Base-by-base conservation (phyloP, 768 basidiomycete genomes). In the Suillus subluteus region DNA sequence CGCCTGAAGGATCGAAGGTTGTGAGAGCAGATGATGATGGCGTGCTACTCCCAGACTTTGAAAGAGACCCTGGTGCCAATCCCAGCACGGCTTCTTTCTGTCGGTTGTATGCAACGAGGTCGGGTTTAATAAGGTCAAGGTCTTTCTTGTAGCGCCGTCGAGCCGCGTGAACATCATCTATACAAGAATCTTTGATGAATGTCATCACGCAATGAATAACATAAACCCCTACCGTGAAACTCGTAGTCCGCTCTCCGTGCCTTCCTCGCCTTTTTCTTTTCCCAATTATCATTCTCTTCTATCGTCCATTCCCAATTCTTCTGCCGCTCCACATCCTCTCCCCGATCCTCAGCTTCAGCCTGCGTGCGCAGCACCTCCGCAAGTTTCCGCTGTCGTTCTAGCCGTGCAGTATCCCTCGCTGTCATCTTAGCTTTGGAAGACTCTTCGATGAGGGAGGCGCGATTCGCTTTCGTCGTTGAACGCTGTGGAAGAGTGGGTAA, bases 221-320 rank as follows among this genome's bases (percentile, higher is more conserved):
- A 23, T 32, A 46, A 26, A 62, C 8, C 30, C 92, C 59, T 66
- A 96, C 97, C 94, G 75, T 97, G 92, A 75, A 98, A 99, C 77
- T 92, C 90, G 70, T 89, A 94, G 78, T 97, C 94, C 11, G 90
- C 93, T 77, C 94, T 84, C 76, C 95, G 84, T 69, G 86, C 87
- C 79, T 96, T 98, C 72, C 90, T 81, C 32, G 88, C 90, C 70
- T 87, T 77, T 76, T 96, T 95, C 83, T 92, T 92, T 81, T 98
- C 96, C 98, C 98, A 99, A 65, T 88, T 84, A 68, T 99, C 95
- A 74, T 96, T 97, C 79, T 98, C 95, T 79, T 98, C 95, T 65
- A 98, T 88, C 35, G 92, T 92, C 82, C 92, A 96, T 72, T 95
- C 93, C 95, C 95, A 98, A 73, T 95, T 95, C 85, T 94, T 95